A percentile compares a stretch with the other conserved stretches of the same genome.
phyloP scores from a whole-genome alignment of 75 land plant species.

The Picea glauca region DNA sequence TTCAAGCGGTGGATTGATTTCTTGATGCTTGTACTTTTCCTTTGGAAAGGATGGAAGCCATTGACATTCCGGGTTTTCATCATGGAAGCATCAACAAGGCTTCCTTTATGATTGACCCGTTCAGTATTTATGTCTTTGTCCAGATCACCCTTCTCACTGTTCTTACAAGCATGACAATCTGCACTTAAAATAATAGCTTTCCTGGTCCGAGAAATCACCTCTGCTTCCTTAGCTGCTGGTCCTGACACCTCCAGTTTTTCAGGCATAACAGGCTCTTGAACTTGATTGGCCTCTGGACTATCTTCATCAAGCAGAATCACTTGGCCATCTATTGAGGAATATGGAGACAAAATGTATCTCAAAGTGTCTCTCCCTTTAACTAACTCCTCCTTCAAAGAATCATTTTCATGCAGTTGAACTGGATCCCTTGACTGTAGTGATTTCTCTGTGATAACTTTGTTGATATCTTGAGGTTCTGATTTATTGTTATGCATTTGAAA shows the following conservation, averaged over 20 bases:
- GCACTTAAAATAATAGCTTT: neutral
- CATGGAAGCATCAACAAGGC: neutral
- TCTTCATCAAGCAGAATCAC: neutral
- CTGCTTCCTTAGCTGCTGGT: neutral
- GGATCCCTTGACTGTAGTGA: neutral
- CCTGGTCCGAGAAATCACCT: neutral
- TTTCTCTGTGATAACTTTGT: too few species aligned
- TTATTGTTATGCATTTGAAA: too few species aligned
- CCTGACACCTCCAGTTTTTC: neutral
- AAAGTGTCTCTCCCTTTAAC: neutral
- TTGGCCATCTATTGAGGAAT: neutral
- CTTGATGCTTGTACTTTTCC: too few species aligned
- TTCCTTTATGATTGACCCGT: neutral
- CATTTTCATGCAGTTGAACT: neutral
- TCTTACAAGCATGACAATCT: neutral
- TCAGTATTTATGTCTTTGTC: neutral
- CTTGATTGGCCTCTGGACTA: neutral
- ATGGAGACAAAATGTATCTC: neutral
- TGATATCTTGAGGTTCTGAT: too few species aligned
- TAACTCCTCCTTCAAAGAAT: constrained; percentile 4
- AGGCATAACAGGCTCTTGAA: neutral
- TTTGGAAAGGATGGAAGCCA: neutral
- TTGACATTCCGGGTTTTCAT: neutral
- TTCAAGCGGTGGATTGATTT: neutral
- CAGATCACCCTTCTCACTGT: neutral